Percentiles rank a stretch among this genome's conserved stretches.
Conservation (phyloP, 306 rosid genomes). For the Biancaea sappan region DNA sequence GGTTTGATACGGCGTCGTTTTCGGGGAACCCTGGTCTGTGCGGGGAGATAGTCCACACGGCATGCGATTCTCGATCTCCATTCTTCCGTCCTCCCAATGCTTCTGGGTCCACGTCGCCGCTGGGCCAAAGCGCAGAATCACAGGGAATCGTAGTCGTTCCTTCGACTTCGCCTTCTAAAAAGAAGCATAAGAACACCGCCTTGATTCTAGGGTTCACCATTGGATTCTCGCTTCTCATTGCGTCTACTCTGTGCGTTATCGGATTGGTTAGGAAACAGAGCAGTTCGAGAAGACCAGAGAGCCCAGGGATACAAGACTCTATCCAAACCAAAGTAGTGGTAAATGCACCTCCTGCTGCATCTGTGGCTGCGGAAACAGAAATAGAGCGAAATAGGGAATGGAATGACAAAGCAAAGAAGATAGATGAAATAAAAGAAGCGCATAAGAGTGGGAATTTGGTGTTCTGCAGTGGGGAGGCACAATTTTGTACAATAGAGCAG, state of each 20-base stretch:
- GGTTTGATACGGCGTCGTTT: not conserved
- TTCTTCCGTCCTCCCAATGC: slow-evolving; percentile 59
- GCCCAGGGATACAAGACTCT: not conserved
- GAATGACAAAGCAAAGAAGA: slow-evolving; percentile 34
- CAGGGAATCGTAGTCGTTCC: slow-evolving; percentile 56
- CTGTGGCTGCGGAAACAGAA: not conserved
- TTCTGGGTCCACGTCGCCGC: slow-evolving; percentile 45
- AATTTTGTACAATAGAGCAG: slow-evolving; percentile 68
- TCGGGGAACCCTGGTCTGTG: not conserved
- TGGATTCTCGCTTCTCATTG: slow-evolving; percentile 43
- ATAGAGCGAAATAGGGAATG: not conserved
- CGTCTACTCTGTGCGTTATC: slow-evolving; percentile 32
- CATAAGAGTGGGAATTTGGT: slow-evolving; percentile 71
- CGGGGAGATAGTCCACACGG: not conserved
- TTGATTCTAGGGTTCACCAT: slow-evolving; percentile 56
- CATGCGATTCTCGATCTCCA: slow-evolving; percentile 37
- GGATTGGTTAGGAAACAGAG: slow-evolving; percentile 39
- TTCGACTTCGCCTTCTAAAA: slow-evolving; percentile 33
- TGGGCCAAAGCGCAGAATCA: slow-evolving; percentile 54
- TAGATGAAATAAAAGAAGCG: slow-evolving; percentile 38
- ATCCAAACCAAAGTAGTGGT: not conserved
- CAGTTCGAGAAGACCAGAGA: slow-evolving; percentile 12
- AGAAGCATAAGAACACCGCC: slow-evolving; percentile 48
- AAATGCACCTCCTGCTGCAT: not conserved
- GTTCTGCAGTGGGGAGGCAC: slow-evolving; percentile 72